Conservation (phyloP, 1,284 basidiomycete species). For the Apiotrichum sp. region DNA sequence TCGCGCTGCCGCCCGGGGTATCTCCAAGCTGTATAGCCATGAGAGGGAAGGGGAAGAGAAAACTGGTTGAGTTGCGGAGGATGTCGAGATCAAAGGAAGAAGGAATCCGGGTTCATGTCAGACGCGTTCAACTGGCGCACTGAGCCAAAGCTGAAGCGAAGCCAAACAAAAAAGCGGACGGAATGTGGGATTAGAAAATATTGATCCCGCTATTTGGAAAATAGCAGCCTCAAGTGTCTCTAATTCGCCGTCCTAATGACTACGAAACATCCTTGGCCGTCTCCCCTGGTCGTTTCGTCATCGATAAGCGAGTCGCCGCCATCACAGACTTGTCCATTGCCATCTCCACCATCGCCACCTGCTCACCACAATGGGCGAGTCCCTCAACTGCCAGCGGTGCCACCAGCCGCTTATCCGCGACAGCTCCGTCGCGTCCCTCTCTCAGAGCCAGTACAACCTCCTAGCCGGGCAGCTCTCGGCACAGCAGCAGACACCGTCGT, state of each 20-base stretch:
- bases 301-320: neutral
- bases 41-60: no score
- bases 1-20: slow-evolving; percentile 1
- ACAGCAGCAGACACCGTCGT: slow-evolving; percentile 13
- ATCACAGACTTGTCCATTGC: neutral
- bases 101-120: no score
- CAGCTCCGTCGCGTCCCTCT: slow-evolving; percentile 71
- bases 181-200: no score
- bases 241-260: no score
- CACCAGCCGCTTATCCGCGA: slow-evolving; percentile 74
- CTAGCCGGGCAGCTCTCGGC: slow-evolving; percentile 63
- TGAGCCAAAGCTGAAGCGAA: no score
- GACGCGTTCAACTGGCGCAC: no score
- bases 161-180: no score
- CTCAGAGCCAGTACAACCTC: slow-evolving; percentile 78
- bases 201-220: no score
- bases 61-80: no score
- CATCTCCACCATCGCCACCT: neutral
- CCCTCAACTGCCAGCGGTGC: slow-evolving; percentile 40
- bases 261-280: no score
- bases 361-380: slow-evolving; percentile 14
- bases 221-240: no score
- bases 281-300: neutral
- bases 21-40: slow-evolving; percentile 8
- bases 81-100: no score